Base-by-base conservation (phyloP, 139 green algal genomes). In the Asterochloris erici region DNA sequence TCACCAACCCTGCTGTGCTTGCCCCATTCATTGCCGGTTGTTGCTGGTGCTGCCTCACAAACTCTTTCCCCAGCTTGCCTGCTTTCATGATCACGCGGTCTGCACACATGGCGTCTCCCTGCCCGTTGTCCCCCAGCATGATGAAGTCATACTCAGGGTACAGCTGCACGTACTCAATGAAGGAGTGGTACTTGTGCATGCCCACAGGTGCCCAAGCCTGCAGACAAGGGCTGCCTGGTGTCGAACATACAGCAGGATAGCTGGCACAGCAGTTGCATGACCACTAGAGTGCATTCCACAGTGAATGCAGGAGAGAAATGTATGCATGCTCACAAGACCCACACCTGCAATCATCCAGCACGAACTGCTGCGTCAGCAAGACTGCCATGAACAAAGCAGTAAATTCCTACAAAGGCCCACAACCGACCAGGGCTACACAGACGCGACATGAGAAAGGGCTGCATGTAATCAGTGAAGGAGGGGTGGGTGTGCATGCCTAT, bases 51-150 rank as follows among this genome's bases (percentile, higher is more conserved):
- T 54, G 38, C 38, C 38, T 9, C 66, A 21, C 21, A 73, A 12
- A 9, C 66, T 9, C 21, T 9, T 73, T 9, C 19, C 21, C 66
- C 19, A 21, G 66, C 76, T 80, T n/a, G 68, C 76, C 76, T 28
- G 78, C 78, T 54, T 82, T 82, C 63, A 74, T 63, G 47, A 82
- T 82, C 61, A 82, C 63, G 12, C 78, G 63, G 63, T 82, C 78
- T 63, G 78, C 63, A 29, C 63, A 73, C 63, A 82, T 74, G 26
- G 78, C 78, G 12, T 82, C 78, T 15, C 78, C 86, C 81, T 93
- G 90, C 23, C 90, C 90, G 62, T 92, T 91, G 84, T 93, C 90
- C 11, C 90, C 90, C 17, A 93, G 80, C 28, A 92, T 88, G 19
- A 93, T 71, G 63, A 91, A 90, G 85, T 80, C 84, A 63, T 85